A percentile compares a stretch with the other conserved stretches of the same genome.
Evolutionary conservation across 1,284 basidiomycete genomes (phyloP).

Genomic region (Rhodotorula sp.): DNA sequence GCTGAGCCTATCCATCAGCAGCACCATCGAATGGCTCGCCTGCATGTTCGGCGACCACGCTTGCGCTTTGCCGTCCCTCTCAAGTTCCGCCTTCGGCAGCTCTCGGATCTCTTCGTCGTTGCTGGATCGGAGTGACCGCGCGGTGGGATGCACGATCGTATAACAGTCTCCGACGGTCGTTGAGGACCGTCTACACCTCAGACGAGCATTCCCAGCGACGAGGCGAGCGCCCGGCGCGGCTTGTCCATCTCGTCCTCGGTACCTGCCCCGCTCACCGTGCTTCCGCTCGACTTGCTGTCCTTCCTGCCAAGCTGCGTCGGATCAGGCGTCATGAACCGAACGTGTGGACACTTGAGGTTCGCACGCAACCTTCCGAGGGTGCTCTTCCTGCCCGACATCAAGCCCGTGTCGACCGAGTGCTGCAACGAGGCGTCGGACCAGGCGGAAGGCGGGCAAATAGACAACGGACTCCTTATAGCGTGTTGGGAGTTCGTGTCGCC

Average conservation of each 20-base stretch:
- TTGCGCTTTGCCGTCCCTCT: too few species aligned
- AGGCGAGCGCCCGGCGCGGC: too few species aligned
- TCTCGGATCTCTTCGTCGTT: too few species aligned
- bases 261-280: not conserved
- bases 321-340: conserved; percentile 21
- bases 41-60: too few species aligned
- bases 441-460: not conserved
- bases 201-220: too few species aligned
- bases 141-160: too few species aligned
- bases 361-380: conserved; percentile 10
- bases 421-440: not conserved
- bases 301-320: not conserved
- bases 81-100: too few species aligned
- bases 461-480: not conserved
- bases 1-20: too few species aligned
- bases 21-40: too few species aligned
- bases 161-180: too few species aligned
- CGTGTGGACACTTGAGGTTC: conserved; percentile 9
- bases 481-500: not conserved
- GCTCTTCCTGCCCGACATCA: not conserved
- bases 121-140: too few species aligned
- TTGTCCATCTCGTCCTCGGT: not conserved
- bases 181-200: too few species aligned
- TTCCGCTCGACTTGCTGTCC: not conserved
- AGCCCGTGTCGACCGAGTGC: not conserved